Conservation (phyloP, 2,329 filamentous ascomycete species). For the Geosmithia morbida region DNA sequence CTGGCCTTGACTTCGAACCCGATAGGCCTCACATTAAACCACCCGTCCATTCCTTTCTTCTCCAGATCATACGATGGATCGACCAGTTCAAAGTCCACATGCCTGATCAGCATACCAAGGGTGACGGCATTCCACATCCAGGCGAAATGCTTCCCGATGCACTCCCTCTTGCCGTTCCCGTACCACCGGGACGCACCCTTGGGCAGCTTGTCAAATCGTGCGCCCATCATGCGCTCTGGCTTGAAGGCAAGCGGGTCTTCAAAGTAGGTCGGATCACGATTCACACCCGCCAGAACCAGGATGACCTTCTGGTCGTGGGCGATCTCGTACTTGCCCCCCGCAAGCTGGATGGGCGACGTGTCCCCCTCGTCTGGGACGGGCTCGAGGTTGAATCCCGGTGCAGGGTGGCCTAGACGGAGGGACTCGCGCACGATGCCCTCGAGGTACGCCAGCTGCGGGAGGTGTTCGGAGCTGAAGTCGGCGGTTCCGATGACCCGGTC, state of each 20-base stretch:
- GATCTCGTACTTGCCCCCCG: slow-evolving; percentile 31
- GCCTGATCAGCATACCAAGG: slow-evolving; percentile 25
- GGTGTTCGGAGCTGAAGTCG: slow-evolving; percentile 29
- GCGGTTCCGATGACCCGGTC: slow-evolving; percentile 32
- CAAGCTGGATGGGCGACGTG: slow-evolving; percentile 28
- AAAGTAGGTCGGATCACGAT: slow-evolving; percentile 32
- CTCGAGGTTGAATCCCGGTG: slow-evolving; percentile 41
- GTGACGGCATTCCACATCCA: slow-evolving; percentile 28
- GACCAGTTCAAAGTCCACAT: slow-evolving; percentile 29
- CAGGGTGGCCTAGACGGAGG: slow-evolving; percentile 36
- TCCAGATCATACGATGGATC: slow-evolving; percentile 23
- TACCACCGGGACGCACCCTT: slow-evolving; percentile 32
- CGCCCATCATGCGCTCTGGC: slow-evolving; percentile 34
- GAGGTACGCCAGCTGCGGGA: slow-evolving; percentile 36
- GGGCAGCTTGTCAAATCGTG: slow-evolving; percentile 26
- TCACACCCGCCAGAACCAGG: slow-evolving; percentile 32
- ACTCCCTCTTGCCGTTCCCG: slow-evolving; percentile 35
- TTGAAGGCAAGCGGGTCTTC: slow-evolving; percentile 28
- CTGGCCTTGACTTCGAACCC: slow-evolving; percentile 28
- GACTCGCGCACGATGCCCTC: slow-evolving; percentile 39
- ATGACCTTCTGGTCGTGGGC: slow-evolving; percentile 33
- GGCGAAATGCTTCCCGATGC: slow-evolving; percentile 35
- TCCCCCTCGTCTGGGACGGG: slow-evolving; percentile 19
- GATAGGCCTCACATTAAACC: slow-evolving; percentile 37
- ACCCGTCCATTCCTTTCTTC: slow-evolving; percentile 23